Evolutionary conservation across 2,329 filamentous ascomycete genomes (phyloP).

Genomic region (Botrytis pseudocinerea): DNA sequence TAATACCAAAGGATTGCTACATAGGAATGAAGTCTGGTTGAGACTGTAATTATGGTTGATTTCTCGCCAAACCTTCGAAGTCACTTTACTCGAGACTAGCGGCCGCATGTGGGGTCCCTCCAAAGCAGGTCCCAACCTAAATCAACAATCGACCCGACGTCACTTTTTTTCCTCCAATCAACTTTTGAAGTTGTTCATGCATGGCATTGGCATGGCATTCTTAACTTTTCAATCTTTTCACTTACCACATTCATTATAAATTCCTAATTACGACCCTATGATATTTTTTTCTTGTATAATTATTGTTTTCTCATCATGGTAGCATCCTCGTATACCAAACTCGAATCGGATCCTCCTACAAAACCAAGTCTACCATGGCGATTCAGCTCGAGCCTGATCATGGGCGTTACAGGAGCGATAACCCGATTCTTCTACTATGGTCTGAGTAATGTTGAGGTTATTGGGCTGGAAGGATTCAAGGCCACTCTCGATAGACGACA

Average conservation of each 20-base stretch:
- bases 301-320: slow-evolving; percentile 10
- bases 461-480: slow-evolving; percentile 75
- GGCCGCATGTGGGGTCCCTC: neutral
- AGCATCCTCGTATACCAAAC: slow-evolving; percentile 22
- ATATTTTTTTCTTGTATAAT: neutral
- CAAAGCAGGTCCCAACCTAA: slow-evolving; percentile 4
- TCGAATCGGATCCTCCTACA: slow-evolving; percentile 25
- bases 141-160: neutral
- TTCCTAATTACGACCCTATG: neutral
- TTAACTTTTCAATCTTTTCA: neutral
- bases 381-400: slow-evolving; percentile 68
- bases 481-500: slow-evolving; percentile 71
- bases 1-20: neutral
- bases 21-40: neutral
- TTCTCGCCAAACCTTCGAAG: neutral
- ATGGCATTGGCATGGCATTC: neutral
- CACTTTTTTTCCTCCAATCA: slow-evolving; percentile 12
- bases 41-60: no score
- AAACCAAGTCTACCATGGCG: slow-evolving; percentile 61
- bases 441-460: slow-evolving; percentile 72
- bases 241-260: slow-evolving; percentile 8
- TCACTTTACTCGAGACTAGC: neutral
- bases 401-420: slow-evolving; percentile 70
- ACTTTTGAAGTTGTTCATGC: neutral
- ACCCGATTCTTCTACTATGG: slow-evolving; percentile 74